These are phyloP conservation scores for Saccharomyces eubayanus DNA, from an alignment of 805 yeast species.

Conservation along the genomic window DNA sequence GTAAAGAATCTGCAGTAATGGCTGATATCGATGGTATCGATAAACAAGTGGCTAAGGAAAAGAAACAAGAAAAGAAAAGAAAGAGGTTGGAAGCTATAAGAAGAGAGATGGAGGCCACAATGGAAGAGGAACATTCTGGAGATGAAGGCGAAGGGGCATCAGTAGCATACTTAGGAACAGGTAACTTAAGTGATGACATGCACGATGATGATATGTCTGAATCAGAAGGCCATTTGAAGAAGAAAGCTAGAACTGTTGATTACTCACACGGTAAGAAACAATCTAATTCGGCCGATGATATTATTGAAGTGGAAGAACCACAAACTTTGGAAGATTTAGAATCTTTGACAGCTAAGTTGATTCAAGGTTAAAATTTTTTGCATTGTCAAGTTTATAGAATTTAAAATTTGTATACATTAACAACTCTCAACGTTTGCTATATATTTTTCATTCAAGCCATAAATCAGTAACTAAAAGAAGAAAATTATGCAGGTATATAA, in stretches of 20 bases:
- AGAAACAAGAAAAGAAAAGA: conserved; percentile 81
- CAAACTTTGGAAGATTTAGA: conserved; percentile 90
- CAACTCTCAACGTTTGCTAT: background rate
- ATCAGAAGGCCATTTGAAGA: conserved; percentile 28
- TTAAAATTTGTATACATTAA: conserved; percentile 2
- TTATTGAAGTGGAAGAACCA: conserved; percentile 78
- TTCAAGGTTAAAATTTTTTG: conserved; percentile 15
- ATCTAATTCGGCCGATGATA: conserved; percentile 20
- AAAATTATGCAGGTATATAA: background rate
- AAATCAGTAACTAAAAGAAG: background rate
- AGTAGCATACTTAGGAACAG: conserved; percentile 29
- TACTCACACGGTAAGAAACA: background rate
- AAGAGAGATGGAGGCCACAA: conserved; percentile 35
- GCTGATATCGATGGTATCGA: conserved; percentile 64
- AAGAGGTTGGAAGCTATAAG: conserved; percentile 75
- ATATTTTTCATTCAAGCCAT: background rate
- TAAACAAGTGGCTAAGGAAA: conserved; percentile 65
- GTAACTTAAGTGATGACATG: conserved; percentile 37
- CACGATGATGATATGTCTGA: conserved; percentile 24
- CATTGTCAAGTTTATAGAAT: background rate
- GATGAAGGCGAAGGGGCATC: conserved; percentile 18
- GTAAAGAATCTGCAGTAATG: conserved; percentile 63
- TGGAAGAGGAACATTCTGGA: conserved; percentile 18
- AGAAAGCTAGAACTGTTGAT: conserved; percentile 11
- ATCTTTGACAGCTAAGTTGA: conserved; percentile 57